These are phyloP conservation scores for Scleroderma bovista DNA, from an alignment of 768 basidiomycete genomes.

Conservation along the genomic window DNA sequence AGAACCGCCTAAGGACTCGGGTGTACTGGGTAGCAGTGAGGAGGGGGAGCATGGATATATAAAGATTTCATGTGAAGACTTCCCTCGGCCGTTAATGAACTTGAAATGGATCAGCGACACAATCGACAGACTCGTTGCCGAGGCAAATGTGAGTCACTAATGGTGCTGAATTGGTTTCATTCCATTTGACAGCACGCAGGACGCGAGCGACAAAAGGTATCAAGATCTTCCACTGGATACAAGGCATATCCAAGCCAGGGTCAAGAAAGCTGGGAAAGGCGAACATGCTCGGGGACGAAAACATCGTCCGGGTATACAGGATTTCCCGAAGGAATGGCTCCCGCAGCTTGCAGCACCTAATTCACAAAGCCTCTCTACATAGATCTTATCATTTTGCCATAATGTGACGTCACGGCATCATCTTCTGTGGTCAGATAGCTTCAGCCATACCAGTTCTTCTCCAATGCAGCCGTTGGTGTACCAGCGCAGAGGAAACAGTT, in stretches of 20 bases:
- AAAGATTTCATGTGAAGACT: constrained; percentile 89
- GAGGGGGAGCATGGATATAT: constrained; percentile 70
- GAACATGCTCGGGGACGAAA: constrained; percentile 56
- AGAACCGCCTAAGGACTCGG: constrained; percentile 64
- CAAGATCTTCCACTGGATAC: constrained; percentile 72
- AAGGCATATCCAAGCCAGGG: constrained; percentile 71
- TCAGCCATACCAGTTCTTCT: no score
- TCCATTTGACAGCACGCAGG: constrained; percentile 17
- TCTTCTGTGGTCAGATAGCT: no score
- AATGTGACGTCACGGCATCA: no score
- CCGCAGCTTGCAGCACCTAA: constrained; percentile 28
- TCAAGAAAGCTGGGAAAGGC: constrained; percentile 66
- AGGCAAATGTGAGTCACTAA: constrained; percentile 70
- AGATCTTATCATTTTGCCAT: constrained; percentile 1
- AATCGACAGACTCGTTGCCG: constrained; percentile 69
- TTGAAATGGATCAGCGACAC: constrained; percentile 91
- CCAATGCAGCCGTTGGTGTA: no score
- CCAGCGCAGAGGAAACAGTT: no score
- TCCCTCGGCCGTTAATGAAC: constrained; percentile 78
- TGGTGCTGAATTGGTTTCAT: constrained; percentile 1
- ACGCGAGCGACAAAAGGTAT: constrained; percentile 38
- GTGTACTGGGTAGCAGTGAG: constrained; percentile 38
- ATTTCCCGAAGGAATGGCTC: constrained; percentile 87
- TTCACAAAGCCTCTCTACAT: constrained; percentile 1
- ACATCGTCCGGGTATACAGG: constrained; percentile 59